Evolutionary conservation across 1,284 basidiomycete species (phyloP).

Genomic region (Cryptococcus neoformans): DNA sequence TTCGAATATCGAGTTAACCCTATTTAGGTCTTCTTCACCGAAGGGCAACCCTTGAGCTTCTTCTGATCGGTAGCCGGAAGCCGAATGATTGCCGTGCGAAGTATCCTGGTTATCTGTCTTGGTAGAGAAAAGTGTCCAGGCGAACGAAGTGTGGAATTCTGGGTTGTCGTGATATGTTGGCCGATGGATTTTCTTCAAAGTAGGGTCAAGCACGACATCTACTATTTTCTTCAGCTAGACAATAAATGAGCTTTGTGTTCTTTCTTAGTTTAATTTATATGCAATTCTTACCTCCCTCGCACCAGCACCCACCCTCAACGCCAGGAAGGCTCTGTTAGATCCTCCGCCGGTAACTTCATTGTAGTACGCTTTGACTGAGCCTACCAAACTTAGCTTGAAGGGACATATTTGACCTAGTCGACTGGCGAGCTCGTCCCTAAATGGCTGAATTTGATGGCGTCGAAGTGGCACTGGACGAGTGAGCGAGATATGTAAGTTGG

Average conservation of each 20-base stretch:
- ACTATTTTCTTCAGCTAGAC: conserved; percentile 26
- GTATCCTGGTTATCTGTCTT: background rate
- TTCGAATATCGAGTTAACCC: conserved; percentile 16
- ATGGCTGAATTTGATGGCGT: conserved; percentile 27
- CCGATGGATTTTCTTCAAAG: conserved; percentile 31
- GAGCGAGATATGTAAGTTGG: conserved; percentile 43
- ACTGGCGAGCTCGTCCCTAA: conserved; percentile 14
- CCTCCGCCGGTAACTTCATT: conserved; percentile 32
- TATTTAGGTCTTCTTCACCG: conserved; percentile 5
- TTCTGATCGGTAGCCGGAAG: too few relatives aligned
- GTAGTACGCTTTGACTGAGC: conserved; percentile 27
- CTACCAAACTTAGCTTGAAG: conserved; percentile 25
- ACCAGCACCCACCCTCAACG: conserved; percentile 44
- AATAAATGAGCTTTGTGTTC: too few relatives aligned
- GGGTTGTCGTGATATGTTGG: conserved; percentile 42
- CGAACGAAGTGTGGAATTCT: conserved; percentile 47
- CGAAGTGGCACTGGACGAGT: conserved; percentile 45
- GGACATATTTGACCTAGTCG: background rate
- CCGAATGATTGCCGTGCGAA: background rate
- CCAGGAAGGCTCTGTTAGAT: conserved; percentile 39
- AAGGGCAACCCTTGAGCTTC: conserved; percentile 11
- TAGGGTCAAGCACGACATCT: conserved; percentile 27
- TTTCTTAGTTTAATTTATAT: too few relatives aligned
- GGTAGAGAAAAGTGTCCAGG: conserved; percentile 32
- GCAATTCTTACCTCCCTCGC: conserved; percentile 22